phyloP scores from a whole-genome alignment of 345 rosid genomes.

The Aquilaria malaccensis region DNA sequence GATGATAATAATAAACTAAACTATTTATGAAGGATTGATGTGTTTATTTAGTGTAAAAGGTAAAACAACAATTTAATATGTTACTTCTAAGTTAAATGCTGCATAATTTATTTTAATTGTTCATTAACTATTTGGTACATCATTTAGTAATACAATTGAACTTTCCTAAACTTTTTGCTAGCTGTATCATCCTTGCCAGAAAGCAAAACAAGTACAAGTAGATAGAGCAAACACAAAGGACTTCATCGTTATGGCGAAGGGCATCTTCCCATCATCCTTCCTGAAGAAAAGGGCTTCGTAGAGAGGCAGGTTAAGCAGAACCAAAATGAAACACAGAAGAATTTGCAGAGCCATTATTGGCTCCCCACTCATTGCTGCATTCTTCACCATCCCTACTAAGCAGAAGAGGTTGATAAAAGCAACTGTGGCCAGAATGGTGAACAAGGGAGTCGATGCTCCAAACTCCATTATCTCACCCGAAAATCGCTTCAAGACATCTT shows the following conservation, averaged over 20 bases:
- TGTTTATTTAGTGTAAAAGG: no score
- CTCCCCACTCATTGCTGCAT: constrained; percentile 1
- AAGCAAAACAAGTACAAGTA: constrained; percentile 30
- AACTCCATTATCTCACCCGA: constrained; percentile 63
- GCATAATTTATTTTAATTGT: no score
- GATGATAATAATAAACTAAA: no score
- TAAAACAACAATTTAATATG: no score
- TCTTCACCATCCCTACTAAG: constrained; percentile 18
- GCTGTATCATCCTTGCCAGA: background rate
- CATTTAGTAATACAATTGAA: no score
- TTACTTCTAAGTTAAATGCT: no score
- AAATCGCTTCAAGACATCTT: constrained; percentile 40
- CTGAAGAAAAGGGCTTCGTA: constrained; percentile 51
- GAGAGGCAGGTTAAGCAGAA: constrained; percentile 54
- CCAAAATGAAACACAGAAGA: constrained; percentile 39
- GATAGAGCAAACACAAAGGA: constrained; percentile 35
- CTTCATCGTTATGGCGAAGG: constrained; percentile 30
- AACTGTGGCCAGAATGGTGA: constrained; percentile 45
- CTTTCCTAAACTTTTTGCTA: no score
- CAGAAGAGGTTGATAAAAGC: constrained; percentile 53
- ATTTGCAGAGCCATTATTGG: constrained; percentile 33
- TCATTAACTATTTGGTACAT: no score
- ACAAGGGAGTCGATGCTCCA: constrained; percentile 60
- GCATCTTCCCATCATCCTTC: constrained; percentile 63
- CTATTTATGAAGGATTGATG: no score